Base-by-base conservation (phyloP, 2,329 filamentous ascomycete species). In the Ceratocystis albifundus region DNA sequence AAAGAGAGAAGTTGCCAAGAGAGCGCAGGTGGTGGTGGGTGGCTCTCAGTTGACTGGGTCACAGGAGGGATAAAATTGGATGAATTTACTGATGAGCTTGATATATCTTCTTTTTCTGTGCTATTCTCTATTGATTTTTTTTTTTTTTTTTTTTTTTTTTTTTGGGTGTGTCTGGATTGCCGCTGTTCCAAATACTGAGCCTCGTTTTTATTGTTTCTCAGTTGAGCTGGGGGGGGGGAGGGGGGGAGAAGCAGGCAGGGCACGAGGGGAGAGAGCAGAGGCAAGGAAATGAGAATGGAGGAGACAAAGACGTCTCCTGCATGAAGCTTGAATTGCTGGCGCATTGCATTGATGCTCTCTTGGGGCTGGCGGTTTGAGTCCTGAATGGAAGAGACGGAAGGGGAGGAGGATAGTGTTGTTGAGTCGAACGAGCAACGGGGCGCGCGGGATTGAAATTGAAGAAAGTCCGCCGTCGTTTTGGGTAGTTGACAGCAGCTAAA, bases 1-100 rank as follows among this genome's bases (percentile, higher is more conserved):
- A 57, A 36, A 59, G 48, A 50, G 48, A 50, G 17, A 50, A 50
- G n/a, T 8, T 32, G 55, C 55, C 28, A 59, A 59, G 55, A 22
- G 25, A 59, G 55, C 36, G 48, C 7, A 25, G 25, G 48, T 53
- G n/a, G n/a, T n/a, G n/a, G n/a, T n/a, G n/a, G n/a, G n/a, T n/a
- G n/a, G n/a, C n/a, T 28, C 10, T 25, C 48, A 28, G 48, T 20
- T 59, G 53, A 3, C 53, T 30, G 22, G 55, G n/a, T 5, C 28
- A 1, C 55, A 30, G 55, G 15, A n/a, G 7, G 12, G 30, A 36
- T 59, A 59, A 59, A 36, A n/a, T 59, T 15, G 22, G 48, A 30
- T 3, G 28, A 59, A 32, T 36, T 59, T 59, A 59, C 20, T 59
- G 17, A 25, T 25, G 61, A 3, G n/a, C 15, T 25, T 36, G 30